Evolutionary conservation across 1,139 yeast species (phyloP), one percentile per base, ranked within the genome.

Genomic region (Debaryomyces fabryi): DNA sequence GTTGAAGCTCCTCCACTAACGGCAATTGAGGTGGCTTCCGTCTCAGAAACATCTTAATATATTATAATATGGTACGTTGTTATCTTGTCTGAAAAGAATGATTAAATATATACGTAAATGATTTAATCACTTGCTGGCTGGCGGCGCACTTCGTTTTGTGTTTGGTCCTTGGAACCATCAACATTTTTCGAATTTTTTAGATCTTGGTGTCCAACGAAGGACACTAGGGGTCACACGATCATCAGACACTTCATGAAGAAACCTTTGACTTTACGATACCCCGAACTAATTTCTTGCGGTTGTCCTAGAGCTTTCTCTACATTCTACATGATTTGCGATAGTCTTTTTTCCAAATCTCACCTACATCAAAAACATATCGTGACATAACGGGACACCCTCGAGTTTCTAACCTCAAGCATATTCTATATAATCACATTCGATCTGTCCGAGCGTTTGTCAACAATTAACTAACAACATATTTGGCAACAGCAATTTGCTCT

Each of bases 331-430:
- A 32, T 32, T 32, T 32, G 35, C 35, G 35, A 32, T 27, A 32
- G 35, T 32, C 13, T 13, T 32, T 6, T 27, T 27, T 27, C 12
- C 35, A 32, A 32, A 29, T 21, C 27, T 40, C 8, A 12, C 20
- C 24, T 30, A 24, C 45, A 24, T 12, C 43, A 32, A 20, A 42
- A 27, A 50, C 51, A 68, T 80, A 81, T 81, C 49, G 76, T 74
- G 84, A 72, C 69, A 67, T 76, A 76, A 81, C 85, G 85, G 85
- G 85, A 81, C 65, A 72, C 79, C 58, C 64, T 57, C 63, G 61
- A 64, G 78, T 78, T 60, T 64, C 65, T 47, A 56, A 60, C 66
- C 74, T 62, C 61, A 56, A 63, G 63, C 68, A 69, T 69, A 76
- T 78, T 66, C 83, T 79, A 68, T 60, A 64, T 72, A 75, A 71